Percentiles rank a stretch among this genome's conserved stretches.
phyloP scores from a whole-genome alignment of 2,329 filamentous ascomycete species.

The Penicillium concentricum region DNA sequence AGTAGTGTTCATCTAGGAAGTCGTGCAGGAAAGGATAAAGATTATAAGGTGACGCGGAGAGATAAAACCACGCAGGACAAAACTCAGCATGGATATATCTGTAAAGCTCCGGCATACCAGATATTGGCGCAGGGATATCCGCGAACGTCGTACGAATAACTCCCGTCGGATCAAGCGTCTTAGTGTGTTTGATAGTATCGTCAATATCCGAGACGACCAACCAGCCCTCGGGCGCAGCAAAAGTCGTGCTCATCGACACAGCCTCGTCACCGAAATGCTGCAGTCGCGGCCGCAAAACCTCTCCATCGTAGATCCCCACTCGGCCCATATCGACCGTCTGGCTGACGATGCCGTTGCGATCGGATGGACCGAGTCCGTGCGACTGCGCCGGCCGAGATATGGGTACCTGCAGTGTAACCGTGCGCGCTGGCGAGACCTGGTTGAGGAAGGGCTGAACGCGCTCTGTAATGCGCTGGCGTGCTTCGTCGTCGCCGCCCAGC shows the following conservation, averaged over 20 bases:
- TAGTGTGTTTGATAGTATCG: constrained; percentile 90
- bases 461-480: constrained; percentile 63
- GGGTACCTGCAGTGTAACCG: constrained; percentile 63
- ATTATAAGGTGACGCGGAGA: constrained; percentile 92
- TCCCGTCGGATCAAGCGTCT: constrained; percentile 74
- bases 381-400: constrained; percentile 46
- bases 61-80: constrained; percentile 81
- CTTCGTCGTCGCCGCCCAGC: constrained; percentile 45
- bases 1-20: constrained; percentile 72
- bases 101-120: constrained; percentile 85
- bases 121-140: constrained; percentile 67
- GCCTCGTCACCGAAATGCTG: constrained; percentile 24
- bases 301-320: constrained; percentile 47
- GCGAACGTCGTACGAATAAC: constrained; percentile 84
- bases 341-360: constrained; percentile 68
- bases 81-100: constrained; percentile 58
- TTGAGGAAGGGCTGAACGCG: constrained; percentile 68
- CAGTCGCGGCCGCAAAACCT: constrained; percentile 43
- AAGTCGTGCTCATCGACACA: constrained; percentile 68
- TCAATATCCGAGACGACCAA: constrained; percentile 85
- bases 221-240: constrained; percentile 77
- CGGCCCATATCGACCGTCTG: constrained; percentile 58
- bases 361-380: constrained; percentile 66
- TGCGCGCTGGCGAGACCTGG: constrained; percentile 68
- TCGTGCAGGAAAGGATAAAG: constrained; percentile 80